These are phyloP conservation scores for Hyaloscypha bicolor DNA, from an alignment of 495 filamentous ascomycete genomes.

Conservation along the genomic window DNA sequence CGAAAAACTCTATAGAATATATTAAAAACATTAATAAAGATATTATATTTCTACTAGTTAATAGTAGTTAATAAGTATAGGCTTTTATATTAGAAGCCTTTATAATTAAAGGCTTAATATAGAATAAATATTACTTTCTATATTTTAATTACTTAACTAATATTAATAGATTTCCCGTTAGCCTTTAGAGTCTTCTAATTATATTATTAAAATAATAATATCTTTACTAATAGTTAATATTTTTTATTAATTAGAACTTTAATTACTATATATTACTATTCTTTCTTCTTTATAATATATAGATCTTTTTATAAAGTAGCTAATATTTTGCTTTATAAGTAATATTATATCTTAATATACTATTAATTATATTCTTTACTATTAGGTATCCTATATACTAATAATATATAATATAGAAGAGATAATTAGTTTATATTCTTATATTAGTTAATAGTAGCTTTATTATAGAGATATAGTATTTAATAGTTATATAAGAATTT, in stretches of 20 bases:
- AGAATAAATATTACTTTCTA: constrained; percentile 48
- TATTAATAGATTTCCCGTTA: too few species aligned
- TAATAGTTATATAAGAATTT: too few species aligned
- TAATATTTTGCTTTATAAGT: neutral
- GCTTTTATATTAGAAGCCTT: constrained; percentile 63
- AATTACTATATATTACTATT: too few species aligned
- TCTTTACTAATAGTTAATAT: too few species aligned
- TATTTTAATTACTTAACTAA: constrained; percentile 2
- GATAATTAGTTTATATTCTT: neutral
- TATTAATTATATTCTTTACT: neutral
- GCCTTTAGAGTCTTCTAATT: too few species aligned
- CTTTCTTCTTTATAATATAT: too few species aligned
- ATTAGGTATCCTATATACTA: constrained; percentile 3
- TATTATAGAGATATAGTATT: too few species aligned
- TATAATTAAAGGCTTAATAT: constrained; percentile 63
- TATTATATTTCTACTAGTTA: constrained; percentile 29
- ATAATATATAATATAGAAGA: neutral
- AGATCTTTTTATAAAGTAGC: neutral
- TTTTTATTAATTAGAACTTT: too few species aligned
- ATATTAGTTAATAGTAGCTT: too few species aligned
- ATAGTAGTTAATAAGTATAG: constrained; percentile 64
- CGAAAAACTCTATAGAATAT: neutral
- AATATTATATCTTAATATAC: constrained; percentile 6
- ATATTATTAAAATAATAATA: too few species aligned
- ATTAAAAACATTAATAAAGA: neutral